Evolutionary conservation across 2,329 filamentous ascomycete genomes (phyloP), one percentile per base, ranked within the genome.

Genomic region (Botryotinia globosa): DNA sequence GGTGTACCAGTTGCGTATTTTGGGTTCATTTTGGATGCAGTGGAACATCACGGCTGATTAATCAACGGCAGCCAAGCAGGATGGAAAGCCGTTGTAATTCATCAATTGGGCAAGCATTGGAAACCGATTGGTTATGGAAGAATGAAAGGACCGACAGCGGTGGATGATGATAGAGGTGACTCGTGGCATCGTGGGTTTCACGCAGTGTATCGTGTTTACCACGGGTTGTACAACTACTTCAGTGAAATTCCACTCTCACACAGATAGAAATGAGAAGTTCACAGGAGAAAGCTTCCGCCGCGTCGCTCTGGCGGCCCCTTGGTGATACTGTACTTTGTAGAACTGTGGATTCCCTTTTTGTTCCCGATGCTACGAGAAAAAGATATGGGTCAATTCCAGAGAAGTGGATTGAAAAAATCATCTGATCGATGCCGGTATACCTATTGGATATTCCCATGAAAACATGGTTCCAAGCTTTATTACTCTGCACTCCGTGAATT

Each of bases 181-280:
- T 51, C 68, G 68, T 71, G 42, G 68, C 44, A 71, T 71, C 69
- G 59, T 71, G 69, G 69, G 59, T 71, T 65, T 64, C 69, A 71
- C 69, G 69, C 69, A 64, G 69, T 71, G 69, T 54, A 71, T 64
- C 58, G 69, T 71, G 69, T 71, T 64, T 64, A 32, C 34, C 69
- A 64, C 37, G 68, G 39, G 22, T 42, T 62, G 44, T 56, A 62
- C 54, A 58, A 29, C 37, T 56, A 56, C 32, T 29, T 48, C 32
- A 39, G 3, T 67, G 64, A n/a, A n/a, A 48, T 69, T 45, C 54
- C 54, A 62, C 39, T 61, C 32, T 69, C 67, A 37, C 67, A 69
- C 39, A 48, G 39, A n/a, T 22, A 8, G 25, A 54, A 39, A 20
- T 39, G 51, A 45, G 64, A 29, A 66, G 45, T 39, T 39, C 64